Evolutionary conservation across 345 rosid species (phyloP).

Genomic region (Populus ilicifolia): DNA sequence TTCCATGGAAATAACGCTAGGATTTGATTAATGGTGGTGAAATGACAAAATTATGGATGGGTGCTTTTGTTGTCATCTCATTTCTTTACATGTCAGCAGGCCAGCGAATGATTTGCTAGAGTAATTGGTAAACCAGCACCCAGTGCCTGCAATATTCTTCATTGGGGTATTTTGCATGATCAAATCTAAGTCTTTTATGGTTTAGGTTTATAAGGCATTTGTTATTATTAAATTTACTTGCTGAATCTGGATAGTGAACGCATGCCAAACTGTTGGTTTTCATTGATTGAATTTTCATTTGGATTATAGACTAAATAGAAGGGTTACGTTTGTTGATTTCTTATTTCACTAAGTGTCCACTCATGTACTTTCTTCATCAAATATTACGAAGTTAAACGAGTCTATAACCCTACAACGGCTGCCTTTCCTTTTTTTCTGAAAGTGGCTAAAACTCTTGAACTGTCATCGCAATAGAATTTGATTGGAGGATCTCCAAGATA

Average conservation of each 20-base stretch:
- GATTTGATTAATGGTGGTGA: not conserved
- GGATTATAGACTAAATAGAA: not conserved
- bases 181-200: not conserved
- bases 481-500: not conserved
- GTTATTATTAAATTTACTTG: no score
- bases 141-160: not conserved
- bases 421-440: not conserved
- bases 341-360: not conserved
- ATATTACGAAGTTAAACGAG: not conserved
- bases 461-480: not conserved
- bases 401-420: not conserved
- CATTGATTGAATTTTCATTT: not conserved
- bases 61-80: not conserved
- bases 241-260: not conserved
- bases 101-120: not conserved
- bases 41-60: not conserved
- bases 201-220: not conserved
- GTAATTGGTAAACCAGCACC: not conserved
- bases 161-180: not conserved
- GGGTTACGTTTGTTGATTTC: not conserved
- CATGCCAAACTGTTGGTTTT: not conserved
- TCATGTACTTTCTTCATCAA: not conserved
- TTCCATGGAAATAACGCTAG: not conserved
- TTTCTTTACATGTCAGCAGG: not conserved
- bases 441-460: not conserved